These are phyloP conservation scores for Chamaecyparis obtusa DNA, from an alignment of 75 land plant genomes.

Conservation along the genomic window DNA sequence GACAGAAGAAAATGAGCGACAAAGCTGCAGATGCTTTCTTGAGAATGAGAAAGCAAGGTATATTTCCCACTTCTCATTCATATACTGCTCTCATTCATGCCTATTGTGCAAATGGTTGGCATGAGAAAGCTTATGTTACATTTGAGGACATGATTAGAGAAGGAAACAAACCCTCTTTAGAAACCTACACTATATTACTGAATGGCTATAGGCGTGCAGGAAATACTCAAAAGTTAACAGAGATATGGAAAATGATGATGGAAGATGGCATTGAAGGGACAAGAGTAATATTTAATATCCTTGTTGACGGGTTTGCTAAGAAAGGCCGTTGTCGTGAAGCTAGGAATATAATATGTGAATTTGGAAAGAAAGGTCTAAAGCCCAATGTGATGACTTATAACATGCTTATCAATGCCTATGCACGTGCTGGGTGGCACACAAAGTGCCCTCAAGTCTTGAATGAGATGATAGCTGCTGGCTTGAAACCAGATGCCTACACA, in stretches of 20 bases:
- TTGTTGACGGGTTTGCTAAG: constrained; percentile 85
- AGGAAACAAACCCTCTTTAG: constrained; percentile 63
- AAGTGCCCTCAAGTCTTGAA: constrained; percentile 62
- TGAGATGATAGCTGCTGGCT: constrained; percentile 66
- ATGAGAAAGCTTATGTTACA: constrained; percentile 69
- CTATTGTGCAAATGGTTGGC: constrained; percentile 73
- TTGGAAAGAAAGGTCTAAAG: constrained; percentile 51
- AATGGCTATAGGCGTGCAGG: constrained; percentile 77
- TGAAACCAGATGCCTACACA: constrained; percentile 76
- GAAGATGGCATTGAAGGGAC: constrained; percentile 51
- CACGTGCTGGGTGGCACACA: constrained; percentile 66
- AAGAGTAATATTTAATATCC: constrained; percentile 67
- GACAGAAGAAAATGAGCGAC: constrained; percentile 59
- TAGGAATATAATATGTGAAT: constrained; percentile 74
- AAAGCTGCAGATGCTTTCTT: constrained; percentile 74
- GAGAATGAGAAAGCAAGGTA: constrained; percentile 65
- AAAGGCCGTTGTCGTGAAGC: constrained; percentile 75
- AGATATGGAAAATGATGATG: constrained; percentile 80
- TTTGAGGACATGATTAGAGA: constrained; percentile 74
- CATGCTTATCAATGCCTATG: constrained; percentile 87
- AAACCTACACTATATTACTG: constrained; percentile 82
- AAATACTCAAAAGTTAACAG: constrained; percentile 47
- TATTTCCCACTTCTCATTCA: constrained; percentile 65
- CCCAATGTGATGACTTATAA: constrained; percentile 84
- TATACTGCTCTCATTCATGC: constrained; percentile 88